Conservation (phyloP, 2,329 filamentous ascomycete genomes). For the Pseudofabraea citricarpa region DNA sequence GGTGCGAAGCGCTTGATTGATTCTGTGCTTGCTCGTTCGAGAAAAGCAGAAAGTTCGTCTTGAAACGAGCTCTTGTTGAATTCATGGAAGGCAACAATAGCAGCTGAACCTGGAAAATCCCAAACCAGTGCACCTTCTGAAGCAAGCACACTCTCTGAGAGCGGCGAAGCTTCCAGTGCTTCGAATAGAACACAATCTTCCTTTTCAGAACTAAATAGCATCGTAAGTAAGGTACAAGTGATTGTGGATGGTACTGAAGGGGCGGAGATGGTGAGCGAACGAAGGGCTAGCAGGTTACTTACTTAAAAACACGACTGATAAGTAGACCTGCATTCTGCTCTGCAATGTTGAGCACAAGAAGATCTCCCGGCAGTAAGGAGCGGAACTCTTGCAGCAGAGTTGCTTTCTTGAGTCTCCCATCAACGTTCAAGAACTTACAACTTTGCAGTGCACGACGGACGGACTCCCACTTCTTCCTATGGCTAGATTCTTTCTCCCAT, state of each 20-base stretch:
- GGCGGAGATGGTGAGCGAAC: not conserved
- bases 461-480: too few relatives aligned
- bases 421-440: slow-evolving; percentile 8
- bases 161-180: slow-evolving; percentile 54
- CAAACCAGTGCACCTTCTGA: slow-evolving; percentile 47
- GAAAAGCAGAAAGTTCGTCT: slow-evolving; percentile 41
- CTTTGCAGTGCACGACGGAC: slow-evolving; percentile 9
- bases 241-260: slow-evolving; percentile 4
- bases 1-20: slow-evolving; percentile 48
- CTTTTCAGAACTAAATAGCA: too few relatives aligned
- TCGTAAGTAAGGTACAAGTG: slow-evolving; percentile 10
- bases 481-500: too few relatives aligned
- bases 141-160: slow-evolving; percentile 45
- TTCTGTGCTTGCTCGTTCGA: slow-evolving; percentile 52
- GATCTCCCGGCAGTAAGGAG: slow-evolving; percentile 21
- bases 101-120: slow-evolving; percentile 53
- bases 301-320: slow-evolving; percentile 30
- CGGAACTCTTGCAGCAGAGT: slow-evolving; percentile 25
- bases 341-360: slow-evolving; percentile 38
- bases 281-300: slow-evolving; percentile 9
- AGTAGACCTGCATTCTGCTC: slow-evolving; percentile 45
- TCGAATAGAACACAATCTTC: slow-evolving; percentile 44
- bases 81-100: slow-evolving; percentile 35
- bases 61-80: slow-evolving; percentile 41
- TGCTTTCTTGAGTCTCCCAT: slow-evolving; percentile 12